phyloP scores from a whole-genome alignment of 78 protist species.

The Chrysochromulina tobinii region DNA sequence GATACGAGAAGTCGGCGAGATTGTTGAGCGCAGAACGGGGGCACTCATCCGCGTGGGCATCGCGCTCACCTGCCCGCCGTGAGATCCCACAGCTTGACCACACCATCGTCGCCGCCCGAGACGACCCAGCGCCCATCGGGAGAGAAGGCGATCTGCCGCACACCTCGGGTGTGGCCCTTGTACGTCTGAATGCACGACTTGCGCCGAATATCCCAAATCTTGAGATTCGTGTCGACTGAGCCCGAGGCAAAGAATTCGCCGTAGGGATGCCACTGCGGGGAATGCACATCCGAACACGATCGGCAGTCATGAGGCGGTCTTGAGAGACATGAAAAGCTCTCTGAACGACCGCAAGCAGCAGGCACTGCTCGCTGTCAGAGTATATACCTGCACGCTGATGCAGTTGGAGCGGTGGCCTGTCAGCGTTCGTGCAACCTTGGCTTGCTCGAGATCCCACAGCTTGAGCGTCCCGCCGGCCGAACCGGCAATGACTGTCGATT shows the following conservation, averaged over 20 bases:
- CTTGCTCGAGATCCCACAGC: constrained; percentile 69
- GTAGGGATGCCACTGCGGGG: constrained; percentile 55
- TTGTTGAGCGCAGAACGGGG: no score
- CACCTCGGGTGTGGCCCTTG: constrained; percentile 37
- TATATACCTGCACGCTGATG: constrained; percentile 19
- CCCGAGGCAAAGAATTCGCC: constrained; percentile 65
- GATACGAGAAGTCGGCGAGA: no score
- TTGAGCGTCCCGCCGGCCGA: constrained; percentile 47
- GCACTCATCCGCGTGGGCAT: no score
- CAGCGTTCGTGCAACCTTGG: constrained; percentile 22
- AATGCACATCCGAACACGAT: not conserved
- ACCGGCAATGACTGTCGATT: constrained; percentile 54
- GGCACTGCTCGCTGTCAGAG: no score
- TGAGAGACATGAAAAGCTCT: no score
- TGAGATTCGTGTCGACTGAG: constrained; percentile 48
- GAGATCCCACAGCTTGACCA: constrained; percentile 56
- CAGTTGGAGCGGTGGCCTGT: constrained; percentile 54
- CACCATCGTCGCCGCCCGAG: constrained; percentile 43
- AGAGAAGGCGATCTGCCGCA: constrained; percentile 25
- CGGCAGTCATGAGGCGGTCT: no score
- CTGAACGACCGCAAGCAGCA: no score
- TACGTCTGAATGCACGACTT: constrained; percentile 57
- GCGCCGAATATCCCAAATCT: constrained; percentile 56
- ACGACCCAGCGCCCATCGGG: constrained; percentile 71
- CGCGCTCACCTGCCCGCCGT: constrained; percentile 38